A percentile compares a stretch with the other conserved stretches of the same genome.
Evolutionary conservation across 192 early-diverging fungal genomes (phyloP).

Genomic region (Umbelopsis sp.): DNA sequence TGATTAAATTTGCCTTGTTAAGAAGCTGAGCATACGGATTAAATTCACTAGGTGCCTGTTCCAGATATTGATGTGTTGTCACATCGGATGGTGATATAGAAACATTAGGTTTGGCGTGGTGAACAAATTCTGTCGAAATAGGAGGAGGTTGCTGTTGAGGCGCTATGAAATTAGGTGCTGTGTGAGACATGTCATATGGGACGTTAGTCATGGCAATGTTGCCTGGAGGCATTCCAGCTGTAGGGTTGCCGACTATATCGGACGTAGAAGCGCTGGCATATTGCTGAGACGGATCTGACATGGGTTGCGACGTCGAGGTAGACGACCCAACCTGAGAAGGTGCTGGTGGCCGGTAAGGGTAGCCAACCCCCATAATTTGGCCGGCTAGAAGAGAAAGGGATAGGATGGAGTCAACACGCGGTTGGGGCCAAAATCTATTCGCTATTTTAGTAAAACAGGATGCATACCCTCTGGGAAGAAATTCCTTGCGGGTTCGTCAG

Average conservation of each 20-base stretch:
- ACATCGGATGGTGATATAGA: constrained; percentile 19
- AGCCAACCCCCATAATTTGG: constrained; percentile 19
- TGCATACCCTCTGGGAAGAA: constrained; percentile 13
- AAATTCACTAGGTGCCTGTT: constrained; percentile 16
- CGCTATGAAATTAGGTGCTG: constrained; percentile 3
- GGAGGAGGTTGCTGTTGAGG: background rate
- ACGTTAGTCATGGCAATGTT: background rate
- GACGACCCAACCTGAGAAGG: background rate
- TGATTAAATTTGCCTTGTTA: constrained; percentile 71
- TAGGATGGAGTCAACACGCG: background rate
- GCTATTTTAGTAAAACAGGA: background rate
- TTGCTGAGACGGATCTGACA: background rate
- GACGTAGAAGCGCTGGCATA: background rate
- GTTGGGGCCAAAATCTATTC: background rate
- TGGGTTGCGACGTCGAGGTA: background rate
- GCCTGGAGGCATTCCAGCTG: constrained; percentile 7
- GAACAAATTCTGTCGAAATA: background rate
- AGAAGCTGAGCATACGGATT: constrained; percentile 62
- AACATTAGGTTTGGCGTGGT: background rate
- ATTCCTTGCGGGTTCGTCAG: constrained; percentile 2
- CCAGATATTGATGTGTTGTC: constrained; percentile 13
- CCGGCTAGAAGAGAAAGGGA: background rate
- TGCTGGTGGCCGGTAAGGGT: constrained; percentile 17
- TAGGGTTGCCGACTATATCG: background rate
- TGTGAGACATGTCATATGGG: constrained; percentile 7